Evolutionary conservation across 805 yeast species (phyloP).

Genomic region (Wickerhamomyces strasburgensis): DNA sequence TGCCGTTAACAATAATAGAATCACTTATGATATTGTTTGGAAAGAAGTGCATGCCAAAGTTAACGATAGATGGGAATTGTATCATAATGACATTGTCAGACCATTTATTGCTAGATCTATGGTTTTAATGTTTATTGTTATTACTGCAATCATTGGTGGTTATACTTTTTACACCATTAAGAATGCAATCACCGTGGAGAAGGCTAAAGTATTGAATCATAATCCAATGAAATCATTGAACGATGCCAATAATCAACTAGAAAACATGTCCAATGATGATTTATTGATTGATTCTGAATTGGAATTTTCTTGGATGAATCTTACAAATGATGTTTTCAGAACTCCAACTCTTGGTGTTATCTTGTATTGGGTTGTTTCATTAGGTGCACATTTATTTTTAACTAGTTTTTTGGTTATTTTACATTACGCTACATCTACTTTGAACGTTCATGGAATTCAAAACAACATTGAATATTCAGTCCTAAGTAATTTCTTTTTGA

Average conservation of each 20-base stretch:
- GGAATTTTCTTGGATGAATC: constrained; percentile 25
- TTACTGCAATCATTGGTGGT: constrained; percentile 14
- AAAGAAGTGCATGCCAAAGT: constrained; percentile 21
- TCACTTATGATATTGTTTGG: constrained; percentile 25
- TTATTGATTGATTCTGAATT: constrained; percentile 14
- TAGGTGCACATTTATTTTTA: constrained; percentile 19
- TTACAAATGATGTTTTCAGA: constrained; percentile 24
- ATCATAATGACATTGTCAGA: constrained; percentile 23
- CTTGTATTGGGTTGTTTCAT: constrained; percentile 15
- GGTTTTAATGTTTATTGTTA: constrained; percentile 13
- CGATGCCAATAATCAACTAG: constrained; percentile 2
- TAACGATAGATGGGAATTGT: constrained; percentile 17
- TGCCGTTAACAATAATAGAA: constrained; percentile 25
- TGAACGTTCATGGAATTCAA: constrained; percentile 14
- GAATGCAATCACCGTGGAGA: constrained; percentile 17
- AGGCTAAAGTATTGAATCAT: constrained; percentile 11
- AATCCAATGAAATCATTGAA: constrained; percentile 5
- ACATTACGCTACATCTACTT: constrained; percentile 5
- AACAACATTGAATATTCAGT: constrained; percentile 9
- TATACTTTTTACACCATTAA: constrained; percentile 15
- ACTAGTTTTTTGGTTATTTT: constrained; percentile 6
- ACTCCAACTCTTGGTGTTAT: constrained; percentile 7
- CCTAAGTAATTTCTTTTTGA: constrained; percentile 9
- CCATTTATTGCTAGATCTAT: constrained; percentile 20
- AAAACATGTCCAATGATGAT: constrained; percentile 4